Conservation (phyloP, 1,284 basidiomycete species). For the Cutaneotrichosporon curvatum region DNA sequence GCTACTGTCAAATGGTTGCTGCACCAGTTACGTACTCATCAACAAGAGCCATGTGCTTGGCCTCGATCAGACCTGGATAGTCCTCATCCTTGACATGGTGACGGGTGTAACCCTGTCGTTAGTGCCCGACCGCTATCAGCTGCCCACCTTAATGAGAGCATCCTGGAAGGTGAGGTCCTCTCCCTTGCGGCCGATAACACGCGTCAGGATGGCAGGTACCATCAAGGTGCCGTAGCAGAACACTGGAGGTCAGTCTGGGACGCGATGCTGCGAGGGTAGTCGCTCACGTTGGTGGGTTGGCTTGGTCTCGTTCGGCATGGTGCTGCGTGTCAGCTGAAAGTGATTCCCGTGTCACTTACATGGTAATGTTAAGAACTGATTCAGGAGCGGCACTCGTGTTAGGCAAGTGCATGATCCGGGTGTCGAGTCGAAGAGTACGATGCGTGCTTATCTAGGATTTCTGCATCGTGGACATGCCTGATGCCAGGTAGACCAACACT, state of each 20-base stretch:
- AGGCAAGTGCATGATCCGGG: no score
- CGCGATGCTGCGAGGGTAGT: background rate
- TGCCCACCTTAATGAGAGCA: slow-evolving; percentile 50
- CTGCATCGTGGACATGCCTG: no score
- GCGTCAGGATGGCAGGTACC: slow-evolving; percentile 60
- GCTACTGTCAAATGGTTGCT: slow-evolving; percentile 44
- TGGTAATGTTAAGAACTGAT: background rate
- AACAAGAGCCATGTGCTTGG: slow-evolving; percentile 11
- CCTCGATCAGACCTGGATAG: slow-evolving; percentile 66
- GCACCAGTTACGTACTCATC: no score
- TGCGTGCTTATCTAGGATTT: no score
- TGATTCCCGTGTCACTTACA: background rate
- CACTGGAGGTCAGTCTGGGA: slow-evolving; percentile 48
- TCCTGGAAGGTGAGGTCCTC: slow-evolving; percentile 55
- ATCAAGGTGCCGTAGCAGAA: slow-evolving; percentile 84
- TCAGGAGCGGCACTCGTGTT: no score
- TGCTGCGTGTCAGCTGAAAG: slow-evolving; percentile 3
- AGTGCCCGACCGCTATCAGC: slow-evolving; percentile 6
- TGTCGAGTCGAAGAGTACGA: no score
- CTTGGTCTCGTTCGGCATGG: slow-evolving; percentile 8
- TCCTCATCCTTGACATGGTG: slow-evolving; percentile 60
- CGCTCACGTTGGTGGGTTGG: slow-evolving; percentile 3
- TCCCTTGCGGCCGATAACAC: slow-evolving; percentile 58
- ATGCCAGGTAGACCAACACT: no score
- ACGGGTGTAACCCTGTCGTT: slow-evolving; percentile 61